Conservation (phyloP, 2,329 filamentous ascomycete species). For the Botryotinia calthae region DNA sequence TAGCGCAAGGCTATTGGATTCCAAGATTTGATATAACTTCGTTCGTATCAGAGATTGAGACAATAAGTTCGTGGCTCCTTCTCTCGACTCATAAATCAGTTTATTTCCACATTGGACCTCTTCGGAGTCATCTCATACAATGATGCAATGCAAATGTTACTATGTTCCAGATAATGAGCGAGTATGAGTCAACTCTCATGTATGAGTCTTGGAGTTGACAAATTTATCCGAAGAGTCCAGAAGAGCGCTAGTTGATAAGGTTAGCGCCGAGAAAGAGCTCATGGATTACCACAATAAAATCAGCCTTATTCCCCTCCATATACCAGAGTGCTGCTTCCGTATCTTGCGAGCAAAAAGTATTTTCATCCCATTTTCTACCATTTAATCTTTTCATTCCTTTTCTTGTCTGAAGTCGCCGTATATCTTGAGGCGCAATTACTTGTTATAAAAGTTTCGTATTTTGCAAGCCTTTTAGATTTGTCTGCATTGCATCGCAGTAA, state of each 20-base stretch:
- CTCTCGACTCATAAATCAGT: not conserved
- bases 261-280: not conserved
- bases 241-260: not conserved
- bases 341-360: not conserved
- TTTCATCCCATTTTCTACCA: not conserved
- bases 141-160: not conserved
- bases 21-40: not conserved
- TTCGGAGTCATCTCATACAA: conserved; percentile 1
- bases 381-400: conserved; percentile 23
- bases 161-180: conserved; percentile 5
- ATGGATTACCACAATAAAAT: conserved; percentile 19
- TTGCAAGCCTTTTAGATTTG: not conserved
- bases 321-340: not conserved
- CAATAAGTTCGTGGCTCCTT: not conserved
- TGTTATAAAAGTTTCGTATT: not conserved
- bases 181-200: conserved; percentile 7
- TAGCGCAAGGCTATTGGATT: not conserved
- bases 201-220: conserved; percentile 12
- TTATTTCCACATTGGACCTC: not conserved
- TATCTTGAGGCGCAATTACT: conserved; percentile 34
- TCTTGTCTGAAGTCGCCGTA: conserved; percentile 37
- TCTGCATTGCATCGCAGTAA: not conserved
- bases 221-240: conserved; percentile 10
- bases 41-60: not conserved
- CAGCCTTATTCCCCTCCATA: conserved; percentile 10